Evolutionary conservation across 768 basidiomycete genomes (phyloP).

Genomic region (Gymnopilus junonius): DNA sequence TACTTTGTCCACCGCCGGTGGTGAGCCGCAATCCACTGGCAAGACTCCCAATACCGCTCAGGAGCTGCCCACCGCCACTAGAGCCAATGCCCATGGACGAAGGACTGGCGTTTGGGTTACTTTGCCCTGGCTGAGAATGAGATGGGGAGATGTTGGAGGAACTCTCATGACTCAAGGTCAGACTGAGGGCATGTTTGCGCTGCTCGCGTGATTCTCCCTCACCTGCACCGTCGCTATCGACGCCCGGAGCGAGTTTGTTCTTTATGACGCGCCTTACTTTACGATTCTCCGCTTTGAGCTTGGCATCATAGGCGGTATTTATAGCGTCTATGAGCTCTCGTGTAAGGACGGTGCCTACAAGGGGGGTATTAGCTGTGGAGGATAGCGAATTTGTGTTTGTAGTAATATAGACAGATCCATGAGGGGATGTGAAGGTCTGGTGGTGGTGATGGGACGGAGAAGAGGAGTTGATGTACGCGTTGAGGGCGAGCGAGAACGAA

Average conservation of each 20-base stretch:
- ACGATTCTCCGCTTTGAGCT: conserved; percentile 50
- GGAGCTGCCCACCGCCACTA: conserved; percentile 39
- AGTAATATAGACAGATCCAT: conserved; percentile 17
- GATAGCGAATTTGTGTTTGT: conserved; percentile 22
- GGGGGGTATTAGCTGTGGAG: conserved; percentile 19
- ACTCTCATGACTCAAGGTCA: conserved; percentile 9
- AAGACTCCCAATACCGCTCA: conserved; percentile 44
- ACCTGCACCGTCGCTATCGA: conserved; percentile 21
- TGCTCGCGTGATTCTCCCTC: conserved; percentile 32
- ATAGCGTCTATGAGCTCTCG: conserved; percentile 53
- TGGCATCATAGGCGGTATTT: conserved; percentile 51
- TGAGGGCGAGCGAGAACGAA: conserved; percentile 56
- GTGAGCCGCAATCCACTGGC: conserved; percentile 26
- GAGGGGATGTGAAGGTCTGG: conserved; percentile 23
- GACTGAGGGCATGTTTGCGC: conserved; percentile 24
- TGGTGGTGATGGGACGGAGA: conserved; percentile 24
- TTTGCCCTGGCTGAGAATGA: background rate
- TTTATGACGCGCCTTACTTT: conserved; percentile 67
- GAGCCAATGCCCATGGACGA: conserved; percentile 20
- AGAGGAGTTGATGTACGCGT: conserved; percentile 35
- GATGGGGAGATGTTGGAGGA: conserved; percentile 5
- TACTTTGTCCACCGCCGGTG: conserved; percentile 26
- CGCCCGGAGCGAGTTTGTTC: conserved; percentile 57
- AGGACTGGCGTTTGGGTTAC: background rate
- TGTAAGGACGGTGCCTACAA: conserved; percentile 37